Evolutionary conservation across 495 filamentous ascomycete species (phyloP), one percentile per base, ranked within the genome.

Genomic region (Hamigera avellanea): DNA sequence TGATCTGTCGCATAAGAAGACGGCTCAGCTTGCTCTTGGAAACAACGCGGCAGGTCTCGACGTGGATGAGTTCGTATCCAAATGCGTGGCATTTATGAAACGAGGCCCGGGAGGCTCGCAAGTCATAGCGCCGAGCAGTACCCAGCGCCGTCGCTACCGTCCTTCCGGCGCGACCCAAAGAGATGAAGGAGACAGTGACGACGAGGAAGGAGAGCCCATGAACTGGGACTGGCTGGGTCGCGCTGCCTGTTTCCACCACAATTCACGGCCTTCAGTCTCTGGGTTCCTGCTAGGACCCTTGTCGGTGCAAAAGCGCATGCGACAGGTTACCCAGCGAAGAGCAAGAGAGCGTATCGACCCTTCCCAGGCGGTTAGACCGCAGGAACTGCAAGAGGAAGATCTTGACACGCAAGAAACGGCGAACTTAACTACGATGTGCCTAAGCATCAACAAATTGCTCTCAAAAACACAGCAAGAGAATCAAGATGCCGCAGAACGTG

Each of bases 51-150:
- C 76, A 23, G 83, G 86, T 2, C 63, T 98, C 16, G 93, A 98
- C 47, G 71, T 93, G 0, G 89, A 96, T 44, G 85, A 94, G 42
- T 95, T 96, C 49, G 80, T 96, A 7, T 83, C 83, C 0, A 95
- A 93, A 54, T 89, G 82, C 52, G 83, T 93, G 32, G 72, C 69
- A 1, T 96, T 80, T 52, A 98, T 98, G 93, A 72, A 75, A 10
- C 59, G 67, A 8, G 78, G 76, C 21, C 60, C 50, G 2, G 50
- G 38, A 30, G 46, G 49, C 23, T 43, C 50, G 15, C 42, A 52
- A 14, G 33, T 37, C 2, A 19, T 37, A 13, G 14, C 39, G 7
- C 33, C 39, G 2, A 50, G 23, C 14, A 50, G 44, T 19, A 56
- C 53, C n/a, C 60, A 58, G 21, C 53, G 48, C 25, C 59, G 51